phyloP scores from a whole-genome alignment of 352 stramenopile genomes.

The Globisporangium cystogenes region DNA sequence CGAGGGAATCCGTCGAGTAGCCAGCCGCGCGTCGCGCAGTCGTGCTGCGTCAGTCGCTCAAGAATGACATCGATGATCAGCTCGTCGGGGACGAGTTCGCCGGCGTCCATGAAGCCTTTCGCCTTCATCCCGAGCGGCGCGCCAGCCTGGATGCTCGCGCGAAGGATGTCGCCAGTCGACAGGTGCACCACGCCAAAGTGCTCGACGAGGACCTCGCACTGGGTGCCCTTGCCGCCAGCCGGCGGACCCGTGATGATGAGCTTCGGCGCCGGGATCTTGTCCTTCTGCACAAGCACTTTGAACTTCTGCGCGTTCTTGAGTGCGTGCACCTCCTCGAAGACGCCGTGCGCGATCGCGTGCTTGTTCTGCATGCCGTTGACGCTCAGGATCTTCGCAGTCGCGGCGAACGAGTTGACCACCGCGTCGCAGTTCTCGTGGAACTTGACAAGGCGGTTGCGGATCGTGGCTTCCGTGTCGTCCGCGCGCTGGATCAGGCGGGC shows the following conservation, averaged over 20 bases:
- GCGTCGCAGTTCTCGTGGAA: conserved; percentile 78
- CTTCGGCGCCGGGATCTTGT: conserved; percentile 17
- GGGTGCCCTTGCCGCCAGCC: conserved; percentile 92
- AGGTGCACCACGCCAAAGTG: conserved; percentile 90
- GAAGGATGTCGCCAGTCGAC: conserved; percentile 90
- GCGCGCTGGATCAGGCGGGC: conserved; percentile 82
- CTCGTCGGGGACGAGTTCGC: conserved; percentile 89
- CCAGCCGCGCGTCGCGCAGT: conserved; percentile 86
- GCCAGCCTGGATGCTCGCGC: conserved; percentile 74
- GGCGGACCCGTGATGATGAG: conserved; percentile 90
- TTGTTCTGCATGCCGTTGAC: conserved; percentile 46
- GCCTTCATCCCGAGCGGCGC: conserved; percentile 65
- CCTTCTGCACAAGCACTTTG: conserved; percentile 22
- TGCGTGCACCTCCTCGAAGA: conserved; percentile 26
- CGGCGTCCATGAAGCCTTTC: conserved; percentile 88
- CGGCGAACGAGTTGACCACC: conserved; percentile 36
- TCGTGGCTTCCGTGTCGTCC: conserved; percentile 91
- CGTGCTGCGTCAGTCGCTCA: conserved; percentile 71
- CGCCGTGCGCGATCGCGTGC: conserved; percentile 26
- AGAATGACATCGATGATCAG: conserved; percentile 88
- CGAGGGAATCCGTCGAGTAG: conserved; percentile 93
- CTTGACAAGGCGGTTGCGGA: conserved; percentile 83
- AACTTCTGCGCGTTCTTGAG: conserved; percentile 41
- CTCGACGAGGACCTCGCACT: conserved; percentile 90
- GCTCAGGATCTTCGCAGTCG: conserved; percentile 26